Percentiles rank a stretch among this genome's conserved stretches.
These are phyloP conservation scores for Heliamphora exappendiculata DNA, from an alignment of 148 eudicot genomes.

Conservation along the genomic window DNA sequence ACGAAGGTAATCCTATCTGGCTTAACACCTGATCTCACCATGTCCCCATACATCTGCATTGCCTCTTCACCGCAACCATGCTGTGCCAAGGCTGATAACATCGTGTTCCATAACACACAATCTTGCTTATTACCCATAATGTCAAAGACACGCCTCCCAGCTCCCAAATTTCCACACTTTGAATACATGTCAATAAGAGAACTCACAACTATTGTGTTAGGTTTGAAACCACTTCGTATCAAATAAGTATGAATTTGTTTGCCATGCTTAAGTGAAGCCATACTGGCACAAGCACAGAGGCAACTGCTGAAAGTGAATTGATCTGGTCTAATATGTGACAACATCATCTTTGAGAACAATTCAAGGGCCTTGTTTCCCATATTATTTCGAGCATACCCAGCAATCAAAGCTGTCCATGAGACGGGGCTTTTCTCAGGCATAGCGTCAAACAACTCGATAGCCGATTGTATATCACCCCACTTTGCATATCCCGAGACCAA, in stretches of 20 bases:
- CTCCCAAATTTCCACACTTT: conserved; percentile 55
- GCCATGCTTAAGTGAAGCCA: conserved; percentile 45
- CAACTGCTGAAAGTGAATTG: conserved; percentile 68
- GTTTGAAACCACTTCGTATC: conserved; percentile 34
- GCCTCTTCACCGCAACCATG: conserved; percentile 63
- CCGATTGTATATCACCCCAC: conserved; percentile 70
- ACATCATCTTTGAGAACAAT: conserved; percentile 50
- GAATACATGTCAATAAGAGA: conserved; percentile 83
- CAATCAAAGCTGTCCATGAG: conserved; percentile 71
- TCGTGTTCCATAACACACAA: conserved; percentile 59
- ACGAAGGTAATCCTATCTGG: conserved; percentile 64
- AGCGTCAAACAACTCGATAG: conserved; percentile 46
- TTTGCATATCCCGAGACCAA: conserved; percentile 71
- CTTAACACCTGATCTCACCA: conserved; percentile 41
- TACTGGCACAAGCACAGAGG: conserved; percentile 54
- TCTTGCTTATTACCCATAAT: conserved; percentile 41
- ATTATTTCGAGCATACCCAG: conserved; percentile 64
- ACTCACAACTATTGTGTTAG: conserved; percentile 60
- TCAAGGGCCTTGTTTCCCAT: conserved; percentile 46
- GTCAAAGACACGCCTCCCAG: conserved; percentile 40
- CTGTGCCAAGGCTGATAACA: conserved; percentile 66
- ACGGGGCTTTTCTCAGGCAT: conserved; percentile 72
- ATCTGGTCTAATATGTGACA: conserved; percentile 38
- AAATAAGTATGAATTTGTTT: conserved; percentile 66
- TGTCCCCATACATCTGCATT: conserved; percentile 35